Evolutionary conservation across 495 filamentous ascomycete genomes (phyloP).

Genomic region (Penicillium steckii): DNA sequence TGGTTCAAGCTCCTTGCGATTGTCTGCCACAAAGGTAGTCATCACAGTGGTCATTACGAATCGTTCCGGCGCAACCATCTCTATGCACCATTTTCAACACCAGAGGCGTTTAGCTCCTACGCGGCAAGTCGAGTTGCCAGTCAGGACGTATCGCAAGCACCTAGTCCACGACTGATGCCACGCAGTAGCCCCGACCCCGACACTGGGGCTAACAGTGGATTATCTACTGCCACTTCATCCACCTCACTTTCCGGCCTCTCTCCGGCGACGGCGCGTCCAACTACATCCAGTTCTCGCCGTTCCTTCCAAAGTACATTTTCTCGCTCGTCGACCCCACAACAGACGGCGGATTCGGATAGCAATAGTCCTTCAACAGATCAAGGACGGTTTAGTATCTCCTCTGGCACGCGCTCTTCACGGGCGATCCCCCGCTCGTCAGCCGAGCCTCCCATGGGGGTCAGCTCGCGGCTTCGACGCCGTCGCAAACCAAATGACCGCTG

Average conservation of each 20-base stretch:
- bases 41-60: slow-evolving; percentile 97
- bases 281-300: slow-evolving; percentile 37
- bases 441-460: slow-evolving; percentile 19
- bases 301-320: slow-evolving; percentile 39
- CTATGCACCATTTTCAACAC: slow-evolving; percentile 76
- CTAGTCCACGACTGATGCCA: slow-evolving; percentile 40
- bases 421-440: slow-evolving; percentile 25
- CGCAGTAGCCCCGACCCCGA: slow-evolving; percentile 29
- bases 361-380: slow-evolving; percentile 29
- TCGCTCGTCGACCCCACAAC: slow-evolving; percentile 30
- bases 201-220: slow-evolving; percentile 21
- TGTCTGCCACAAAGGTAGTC: slow-evolving; percentile 92
- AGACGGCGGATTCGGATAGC: slow-evolving; percentile 22
- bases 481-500: slow-evolving; percentile 71
- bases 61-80: slow-evolving; percentile 87
- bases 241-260: slow-evolving; percentile 43
- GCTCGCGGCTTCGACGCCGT: slow-evolving; percentile 47
- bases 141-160: slow-evolving; percentile 43
- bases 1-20: slow-evolving; percentile 84
- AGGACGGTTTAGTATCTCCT: slow-evolving; percentile 28
- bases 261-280: slow-evolving; percentile 29
- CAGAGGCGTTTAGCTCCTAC: slow-evolving; percentile 68
- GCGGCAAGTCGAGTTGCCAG: slow-evolving; percentile 59
- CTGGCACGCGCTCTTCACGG: slow-evolving; percentile 25
- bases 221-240: slow-evolving; percentile 40